Evolutionary conservation across 805 yeast species (phyloP).

Genomic region (Metschnikowia similis): DNA sequence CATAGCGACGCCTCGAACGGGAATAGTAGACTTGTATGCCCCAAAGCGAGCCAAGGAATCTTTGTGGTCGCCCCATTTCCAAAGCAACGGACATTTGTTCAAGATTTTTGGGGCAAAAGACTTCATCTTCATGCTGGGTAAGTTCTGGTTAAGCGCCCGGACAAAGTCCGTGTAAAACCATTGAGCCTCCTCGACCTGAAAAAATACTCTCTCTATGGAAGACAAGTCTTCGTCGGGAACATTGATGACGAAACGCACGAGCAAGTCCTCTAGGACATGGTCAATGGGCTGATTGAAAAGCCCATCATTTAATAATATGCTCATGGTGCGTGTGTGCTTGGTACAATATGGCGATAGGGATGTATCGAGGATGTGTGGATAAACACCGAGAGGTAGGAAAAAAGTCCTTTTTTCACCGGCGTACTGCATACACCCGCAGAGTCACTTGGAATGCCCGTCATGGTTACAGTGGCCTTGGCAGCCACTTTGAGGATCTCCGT

Average conservation of each 20-base stretch:
- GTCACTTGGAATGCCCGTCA: background rate
- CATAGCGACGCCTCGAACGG: constrained; percentile 94
- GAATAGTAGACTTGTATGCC: constrained; percentile 81
- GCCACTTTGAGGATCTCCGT: background rate
- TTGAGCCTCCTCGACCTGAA: constrained; percentile 96
- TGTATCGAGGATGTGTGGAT: background rate
- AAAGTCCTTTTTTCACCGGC: background rate
- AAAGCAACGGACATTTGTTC: constrained; percentile 66
- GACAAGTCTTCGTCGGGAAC: constrained; percentile 89
- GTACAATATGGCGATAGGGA: background rate
- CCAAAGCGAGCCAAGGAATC: constrained; percentile 77
- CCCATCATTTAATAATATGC: constrained; percentile 52
- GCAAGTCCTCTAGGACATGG: constrained; percentile 74
- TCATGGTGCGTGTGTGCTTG: constrained; percentile 36
- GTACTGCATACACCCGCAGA: background rate
- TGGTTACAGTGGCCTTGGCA: background rate
- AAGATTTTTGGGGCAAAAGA: constrained; percentile 65
- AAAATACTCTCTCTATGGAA: constrained; percentile 73
- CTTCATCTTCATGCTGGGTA: constrained; percentile 77
- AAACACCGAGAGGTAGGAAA: background rate
- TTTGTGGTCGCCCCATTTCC: constrained; percentile 83
- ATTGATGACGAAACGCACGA: constrained; percentile 86
- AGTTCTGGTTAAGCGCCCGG: constrained; percentile 62
- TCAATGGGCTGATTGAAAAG: constrained; percentile 65
- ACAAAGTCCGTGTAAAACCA: constrained; percentile 93